These are phyloP conservation scores for Mycogone perniciosa DNA, from an alignment of 2,329 filamentous ascomycete genomes.

Conservation along the genomic window DNA sequence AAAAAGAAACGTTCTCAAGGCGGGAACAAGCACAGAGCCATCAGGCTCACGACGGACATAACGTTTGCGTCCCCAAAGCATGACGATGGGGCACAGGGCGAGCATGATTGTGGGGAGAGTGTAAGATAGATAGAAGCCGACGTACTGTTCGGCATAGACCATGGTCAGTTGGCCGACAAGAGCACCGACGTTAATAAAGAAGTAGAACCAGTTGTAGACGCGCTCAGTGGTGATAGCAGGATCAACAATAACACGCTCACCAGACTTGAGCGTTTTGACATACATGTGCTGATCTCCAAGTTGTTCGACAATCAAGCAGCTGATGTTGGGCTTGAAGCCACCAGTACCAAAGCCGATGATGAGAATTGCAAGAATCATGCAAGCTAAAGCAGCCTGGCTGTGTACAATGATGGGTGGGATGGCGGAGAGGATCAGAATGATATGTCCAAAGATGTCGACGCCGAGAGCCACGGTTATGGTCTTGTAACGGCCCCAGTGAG, in stretches of 20 bases:
- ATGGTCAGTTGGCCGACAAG: conserved; percentile 11
- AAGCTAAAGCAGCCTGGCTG: conserved; percentile 49
- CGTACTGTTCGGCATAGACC: conserved; percentile 11
- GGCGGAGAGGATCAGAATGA: conserved; percentile 61
- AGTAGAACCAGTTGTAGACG: conserved; percentile 11
- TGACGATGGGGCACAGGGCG: conserved; percentile 6
- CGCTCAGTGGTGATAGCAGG: conserved; percentile 11
- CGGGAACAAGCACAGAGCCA: conserved; percentile 10
- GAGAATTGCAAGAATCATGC: conserved; percentile 58
- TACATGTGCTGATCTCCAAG: conserved; percentile 7
- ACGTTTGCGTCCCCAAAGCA: conserved; percentile 4
- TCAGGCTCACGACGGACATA: conserved; percentile 6
- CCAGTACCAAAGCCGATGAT: conserved; percentile 10
- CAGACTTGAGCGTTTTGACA: conserved; percentile 13
- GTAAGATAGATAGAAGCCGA: conserved; percentile 12
- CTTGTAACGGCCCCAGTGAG: conserved; percentile 61
- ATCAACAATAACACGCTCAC: conserved; percentile 12
- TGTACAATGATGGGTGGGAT: conserved; percentile 55
- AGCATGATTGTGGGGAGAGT: conserved; percentile 11
- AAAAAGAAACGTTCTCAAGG: conserved; percentile 4
- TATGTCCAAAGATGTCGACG: conserved; percentile 57
- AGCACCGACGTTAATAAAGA: conserved; percentile 12
- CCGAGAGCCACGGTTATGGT: conserved; percentile 59
- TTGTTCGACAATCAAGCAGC: conserved; percentile 10
- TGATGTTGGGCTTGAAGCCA: conserved; percentile 13